Conservation (phyloP, 768 basidiomycete genomes). For the Leccinellum luteum region DNA sequence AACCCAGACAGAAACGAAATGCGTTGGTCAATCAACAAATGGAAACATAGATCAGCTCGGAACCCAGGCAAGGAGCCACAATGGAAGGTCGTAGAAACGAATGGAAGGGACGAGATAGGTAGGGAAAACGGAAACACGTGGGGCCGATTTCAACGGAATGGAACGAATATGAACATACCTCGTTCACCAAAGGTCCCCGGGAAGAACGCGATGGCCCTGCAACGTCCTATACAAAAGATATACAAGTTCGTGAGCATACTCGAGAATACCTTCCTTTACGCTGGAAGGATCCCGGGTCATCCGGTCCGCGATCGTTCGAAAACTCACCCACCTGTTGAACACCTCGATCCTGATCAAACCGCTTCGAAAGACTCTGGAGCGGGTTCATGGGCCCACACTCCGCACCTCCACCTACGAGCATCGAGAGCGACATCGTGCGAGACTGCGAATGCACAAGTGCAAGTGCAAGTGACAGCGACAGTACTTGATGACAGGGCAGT, state of each 20-base stretch:
- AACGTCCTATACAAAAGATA: conserved; percentile 52
- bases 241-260: background rate
- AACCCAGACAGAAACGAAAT: background rate
- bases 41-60: background rate
- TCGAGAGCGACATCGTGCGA: conserved; percentile 64
- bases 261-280: background rate
- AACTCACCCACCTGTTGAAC: conserved; percentile 62
- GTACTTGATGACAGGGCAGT: background rate
- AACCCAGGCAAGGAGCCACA: background rate
- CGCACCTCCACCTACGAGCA: conserved; percentile 61
- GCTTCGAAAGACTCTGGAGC: conserved; percentile 74
- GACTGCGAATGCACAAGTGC: background rate
- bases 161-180: conserved; percentile 40
- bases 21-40: background rate
- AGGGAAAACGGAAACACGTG: conserved; percentile 8
- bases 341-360: conserved; percentile 76
- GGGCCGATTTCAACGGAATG: conserved; percentile 8
- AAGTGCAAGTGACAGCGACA: background rate
- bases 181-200: conserved; percentile 46
- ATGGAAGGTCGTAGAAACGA: background rate
- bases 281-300: background rate
- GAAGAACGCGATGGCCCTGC: conserved; percentile 50
- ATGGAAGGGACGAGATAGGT: background rate
- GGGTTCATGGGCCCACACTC: conserved; percentile 89
- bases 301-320: conserved; percentile 5